phyloP scores from a whole-genome alignment of 495 filamentous ascomycete species.

The Xylaria bambusicola region DNA sequence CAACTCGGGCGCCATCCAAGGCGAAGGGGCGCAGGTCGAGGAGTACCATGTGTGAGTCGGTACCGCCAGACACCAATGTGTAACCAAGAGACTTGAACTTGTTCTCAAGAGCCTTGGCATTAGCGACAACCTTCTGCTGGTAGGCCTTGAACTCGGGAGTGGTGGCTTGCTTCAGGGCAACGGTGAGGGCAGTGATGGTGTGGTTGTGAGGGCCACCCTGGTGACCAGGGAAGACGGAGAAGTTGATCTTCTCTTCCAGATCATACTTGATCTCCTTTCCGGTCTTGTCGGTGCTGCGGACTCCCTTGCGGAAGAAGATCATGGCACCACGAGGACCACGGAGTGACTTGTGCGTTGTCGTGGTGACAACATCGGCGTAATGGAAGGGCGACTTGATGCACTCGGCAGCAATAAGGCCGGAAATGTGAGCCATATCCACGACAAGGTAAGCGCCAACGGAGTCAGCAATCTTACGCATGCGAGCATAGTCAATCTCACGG shows the following conservation, averaged over 20 bases:
- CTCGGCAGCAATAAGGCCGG: constrained; percentile 87
- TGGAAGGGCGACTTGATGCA: constrained; percentile 95
- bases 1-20: constrained; percentile 92
- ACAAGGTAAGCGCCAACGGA: constrained; percentile 92
- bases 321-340: constrained; percentile 98
- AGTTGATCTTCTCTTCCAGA: constrained; percentile 95
- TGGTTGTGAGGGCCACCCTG: constrained; percentile 99
- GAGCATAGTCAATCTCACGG: constrained; percentile 93
- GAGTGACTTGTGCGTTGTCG: constrained; percentile 99
- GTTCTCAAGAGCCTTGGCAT: constrained; percentile 85
- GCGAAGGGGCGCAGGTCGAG: constrained; percentile 77
- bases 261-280: constrained; percentile 92
- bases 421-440: constrained; percentile 99
- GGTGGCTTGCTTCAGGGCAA: constrained; percentile 92
- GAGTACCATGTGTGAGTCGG: constrained; percentile 98
- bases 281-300: constrained; percentile 85
- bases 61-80: constrained; percentile 94
- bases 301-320: constrained; percentile 99
- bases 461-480: constrained; percentile 96
- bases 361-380: constrained; percentile 95
- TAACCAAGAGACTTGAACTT: constrained; percentile 81
- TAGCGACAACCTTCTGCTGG: constrained; percentile 88
- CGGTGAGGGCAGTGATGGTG: constrained; percentile 97
- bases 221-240: constrained; percentile 98
- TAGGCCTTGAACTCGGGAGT: constrained; percentile 95